Evolutionary conservation across 805 yeast genomes (phyloP).

Genomic region (Tetrapisispora pingtungensis): DNA sequence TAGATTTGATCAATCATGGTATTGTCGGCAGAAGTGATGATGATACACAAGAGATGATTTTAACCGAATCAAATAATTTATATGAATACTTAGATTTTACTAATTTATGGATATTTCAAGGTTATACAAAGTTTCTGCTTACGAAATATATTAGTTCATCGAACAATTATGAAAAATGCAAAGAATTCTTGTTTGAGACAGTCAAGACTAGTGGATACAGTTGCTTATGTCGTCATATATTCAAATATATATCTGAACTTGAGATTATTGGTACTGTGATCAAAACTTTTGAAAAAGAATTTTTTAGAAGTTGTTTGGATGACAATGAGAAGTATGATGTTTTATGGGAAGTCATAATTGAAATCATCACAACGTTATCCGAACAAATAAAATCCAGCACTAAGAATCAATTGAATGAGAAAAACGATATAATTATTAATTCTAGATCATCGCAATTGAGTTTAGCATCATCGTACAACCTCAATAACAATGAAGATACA

Average conservation of each 20-base stretch:
- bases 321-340: slow-evolving; percentile 3
- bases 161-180: neutral
- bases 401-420: slow-evolving; percentile 2
- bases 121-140: slow-evolving; percentile 15
- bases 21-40: slow-evolving; percentile 2
- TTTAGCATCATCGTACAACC: neutral
- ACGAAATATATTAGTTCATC: neutral
- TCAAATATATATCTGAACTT: slow-evolving; percentile 15
- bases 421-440: slow-evolving; percentile 4
- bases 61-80: slow-evolving; percentile 4
- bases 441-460: slow-evolving; percentile 1
- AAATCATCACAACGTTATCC: slow-evolving; percentile 16
- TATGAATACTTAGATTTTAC: slow-evolving; percentile 21
- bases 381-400: slow-evolving; percentile 11
- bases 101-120: slow-evolving; percentile 26
- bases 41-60: slow-evolving; percentile 7
- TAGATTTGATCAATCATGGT: slow-evolving; percentile 15
- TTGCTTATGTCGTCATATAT: slow-evolving; percentile 20
- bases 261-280: slow-evolving; percentile 9
- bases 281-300: slow-evolving; percentile 17
- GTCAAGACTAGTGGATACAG: slow-evolving; percentile 16
- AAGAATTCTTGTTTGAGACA: slow-evolving; percentile 14
- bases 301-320: slow-evolving; percentile 15
- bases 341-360: slow-evolving; percentile 16
- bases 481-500: neutral